Conservation (phyloP, 805 yeast species). For the Nakazawaea sp. region DNA sequence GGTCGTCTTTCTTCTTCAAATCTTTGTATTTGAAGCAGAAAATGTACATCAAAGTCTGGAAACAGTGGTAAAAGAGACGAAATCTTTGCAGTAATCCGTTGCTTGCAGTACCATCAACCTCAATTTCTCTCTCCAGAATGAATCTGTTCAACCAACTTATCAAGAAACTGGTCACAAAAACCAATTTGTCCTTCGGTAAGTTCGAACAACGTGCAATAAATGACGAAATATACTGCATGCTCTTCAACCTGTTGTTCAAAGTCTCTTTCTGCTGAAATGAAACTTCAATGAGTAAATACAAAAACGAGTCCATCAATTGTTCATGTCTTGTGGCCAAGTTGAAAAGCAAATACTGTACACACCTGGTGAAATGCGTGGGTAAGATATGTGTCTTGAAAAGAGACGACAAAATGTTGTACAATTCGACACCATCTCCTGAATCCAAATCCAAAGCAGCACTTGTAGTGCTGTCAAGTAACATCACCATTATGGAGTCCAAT, state of each 20-base stretch:
- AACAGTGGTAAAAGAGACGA: conserved; percentile 81
- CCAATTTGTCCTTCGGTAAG: conserved; percentile 63
- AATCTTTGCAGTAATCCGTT: conserved; percentile 69
- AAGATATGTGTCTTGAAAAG: conserved; percentile 76
- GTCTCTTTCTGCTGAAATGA: conserved; percentile 68
- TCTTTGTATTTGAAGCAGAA: conserved; percentile 80
- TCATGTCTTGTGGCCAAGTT: conserved; percentile 74
- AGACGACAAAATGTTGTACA: conserved; percentile 69
- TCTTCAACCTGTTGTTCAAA: conserved; percentile 72
- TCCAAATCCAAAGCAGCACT: conserved; percentile 45
- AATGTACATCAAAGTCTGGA: conserved; percentile 85
- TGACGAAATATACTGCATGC: conserved; percentile 88
- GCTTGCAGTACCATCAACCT: conserved; percentile 50
- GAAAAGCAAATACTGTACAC: conserved; percentile 80
- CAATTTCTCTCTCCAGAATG: conserved; percentile 78
- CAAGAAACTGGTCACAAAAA: conserved; percentile 76
- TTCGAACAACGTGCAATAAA: conserved; percentile 82
- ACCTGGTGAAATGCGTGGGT: conserved; percentile 88
- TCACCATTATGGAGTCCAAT: conserved; percentile 60
- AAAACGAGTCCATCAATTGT: conserved; percentile 77
- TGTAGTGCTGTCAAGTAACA: conserved; percentile 48
- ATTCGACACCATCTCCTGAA: conserved; percentile 56
- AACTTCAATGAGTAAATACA: conserved; percentile 75
- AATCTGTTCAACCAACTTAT: conserved; percentile 80
- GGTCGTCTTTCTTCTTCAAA: conserved; percentile 35